Evolutionary conservation across 768 basidiomycete species (phyloP).

Genomic region (Leucogyrophana mollusca): DNA sequence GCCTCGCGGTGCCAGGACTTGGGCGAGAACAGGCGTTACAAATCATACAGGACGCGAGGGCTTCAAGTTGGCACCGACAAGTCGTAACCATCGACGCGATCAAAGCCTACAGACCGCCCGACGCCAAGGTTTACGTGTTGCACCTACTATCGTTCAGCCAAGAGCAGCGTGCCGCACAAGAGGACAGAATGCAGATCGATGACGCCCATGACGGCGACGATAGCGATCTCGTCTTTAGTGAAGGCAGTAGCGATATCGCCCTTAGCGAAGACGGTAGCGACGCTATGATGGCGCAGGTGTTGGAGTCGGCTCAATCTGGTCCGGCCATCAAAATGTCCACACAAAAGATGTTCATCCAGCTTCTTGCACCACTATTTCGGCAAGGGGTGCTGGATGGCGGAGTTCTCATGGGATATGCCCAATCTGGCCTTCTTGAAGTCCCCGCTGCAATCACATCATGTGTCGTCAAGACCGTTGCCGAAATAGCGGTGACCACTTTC

Average conservation of each 20-base stretch:
- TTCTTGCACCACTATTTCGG: not conserved
- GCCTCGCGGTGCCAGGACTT: not conserved
- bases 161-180: not conserved
- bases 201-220: too few relatives aligned
- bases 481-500: not conserved
- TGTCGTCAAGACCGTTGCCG: not conserved
- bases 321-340: conserved; percentile 1
- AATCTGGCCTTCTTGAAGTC: not conserved
- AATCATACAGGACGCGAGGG: not conserved
- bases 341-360: not conserved
- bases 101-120: not conserved
- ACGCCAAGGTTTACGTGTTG: not conserved
- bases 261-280: too few relatives aligned
- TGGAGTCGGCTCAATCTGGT: too few relatives aligned
- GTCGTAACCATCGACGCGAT: not conserved
- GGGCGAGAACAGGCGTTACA: not conserved
- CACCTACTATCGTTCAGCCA: not conserved
- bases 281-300: too few relatives aligned
- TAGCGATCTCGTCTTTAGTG: too few relatives aligned
- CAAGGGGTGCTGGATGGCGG: not conserved
- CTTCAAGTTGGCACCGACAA: conserved; percentile 1
- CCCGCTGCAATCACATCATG: not conserved
- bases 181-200: not conserved
- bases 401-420: not conserved
- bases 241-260: too few relatives aligned